Evolutionary conservation across 768 basidiomycete genomes (phyloP).

Genomic region (Mycena chlorophos): DNA sequence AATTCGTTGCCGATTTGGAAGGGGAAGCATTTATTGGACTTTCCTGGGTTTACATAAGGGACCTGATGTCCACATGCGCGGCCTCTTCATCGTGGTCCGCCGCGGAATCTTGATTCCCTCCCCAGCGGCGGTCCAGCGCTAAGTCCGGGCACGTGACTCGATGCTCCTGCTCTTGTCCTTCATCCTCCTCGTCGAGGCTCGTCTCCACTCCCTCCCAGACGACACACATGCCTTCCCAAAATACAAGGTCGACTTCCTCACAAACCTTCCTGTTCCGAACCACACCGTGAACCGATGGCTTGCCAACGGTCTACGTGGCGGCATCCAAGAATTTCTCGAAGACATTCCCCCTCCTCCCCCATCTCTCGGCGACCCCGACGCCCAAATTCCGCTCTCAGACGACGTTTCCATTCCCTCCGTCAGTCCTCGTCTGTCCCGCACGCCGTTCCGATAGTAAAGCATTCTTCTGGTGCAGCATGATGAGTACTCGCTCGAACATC

Average conservation of each 20-base stretch:
- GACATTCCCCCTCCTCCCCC: conserved; percentile 41
- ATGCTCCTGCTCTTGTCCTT: conserved; percentile 23
- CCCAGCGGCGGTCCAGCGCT: conserved; percentile 32
- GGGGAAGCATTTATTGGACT: conserved; percentile 26
- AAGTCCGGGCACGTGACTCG: conserved; percentile 19
- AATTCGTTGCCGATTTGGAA: conserved; percentile 36
- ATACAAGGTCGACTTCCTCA: conserved; percentile 75
- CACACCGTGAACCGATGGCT: conserved; percentile 79
- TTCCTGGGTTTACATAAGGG: not conserved
- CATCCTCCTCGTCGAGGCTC: conserved; percentile 36
- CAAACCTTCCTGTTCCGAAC: conserved; percentile 70
- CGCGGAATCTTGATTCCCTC: conserved; percentile 15
- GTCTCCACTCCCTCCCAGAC: conserved; percentile 72
- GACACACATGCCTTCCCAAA: conserved; percentile 83
- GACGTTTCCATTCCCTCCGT: conserved; percentile 23
- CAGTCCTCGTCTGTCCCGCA: conserved; percentile 25
- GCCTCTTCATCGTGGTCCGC: conserved; percentile 1
- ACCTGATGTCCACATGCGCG: not conserved
- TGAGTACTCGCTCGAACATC: conserved; percentile 63
- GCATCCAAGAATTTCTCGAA: conserved; percentile 75
- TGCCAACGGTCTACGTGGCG: conserved; percentile 66
- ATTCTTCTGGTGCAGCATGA: conserved; percentile 26
- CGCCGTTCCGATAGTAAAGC: conserved; percentile 7
- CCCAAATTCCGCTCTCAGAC: conserved; percentile 34
- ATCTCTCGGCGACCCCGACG: conserved; percentile 52